Evolutionary conservation across 495 filamentous ascomycete species (phyloP).

Genomic region (Aspergillus wentii): DNA sequence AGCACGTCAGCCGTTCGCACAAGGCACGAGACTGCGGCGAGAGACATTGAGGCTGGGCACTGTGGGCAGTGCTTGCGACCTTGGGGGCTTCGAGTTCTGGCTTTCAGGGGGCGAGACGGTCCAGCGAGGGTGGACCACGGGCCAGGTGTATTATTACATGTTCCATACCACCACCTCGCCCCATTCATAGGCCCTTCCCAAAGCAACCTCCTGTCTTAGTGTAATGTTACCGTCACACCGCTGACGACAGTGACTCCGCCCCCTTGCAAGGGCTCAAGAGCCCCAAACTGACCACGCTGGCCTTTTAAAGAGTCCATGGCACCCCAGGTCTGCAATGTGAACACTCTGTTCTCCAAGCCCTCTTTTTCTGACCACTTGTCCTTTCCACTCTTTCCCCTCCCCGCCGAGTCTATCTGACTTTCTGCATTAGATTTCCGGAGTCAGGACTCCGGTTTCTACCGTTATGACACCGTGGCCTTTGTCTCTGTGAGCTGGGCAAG

Average conservation of each 20-base stretch:
- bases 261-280: constrained; percentile 11
- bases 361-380: constrained; percentile 27
- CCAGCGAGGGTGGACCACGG: no score
- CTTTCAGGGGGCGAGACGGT: no score
- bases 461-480: constrained; percentile 38
- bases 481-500: constrained; percentile 10
- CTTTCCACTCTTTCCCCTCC: constrained; percentile 18
- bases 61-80: no score
- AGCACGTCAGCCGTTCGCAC: no score
- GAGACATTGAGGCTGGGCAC: no score
- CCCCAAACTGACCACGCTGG: constrained; percentile 40
- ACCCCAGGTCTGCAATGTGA: constrained; percentile 9
- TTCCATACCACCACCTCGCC: no score
- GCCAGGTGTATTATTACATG: no score
- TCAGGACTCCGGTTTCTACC: constrained; percentile 20
- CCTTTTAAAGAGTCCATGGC: constrained; percentile 37
- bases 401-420: constrained; percentile 1
- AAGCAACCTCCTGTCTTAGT: no score
- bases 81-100: no score
- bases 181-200: no score
- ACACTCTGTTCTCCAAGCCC: constrained; percentile 10
- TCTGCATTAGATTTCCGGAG: constrained; percentile 4
- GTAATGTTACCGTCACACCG: constrained; percentile 16
- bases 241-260: constrained; percentile 16
- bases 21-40: no score